Evolutionary conservation across 1,284 basidiomycete species (phyloP), one percentile per base, ranked within the genome.

Genomic region (Blastosporella zonata): DNA sequence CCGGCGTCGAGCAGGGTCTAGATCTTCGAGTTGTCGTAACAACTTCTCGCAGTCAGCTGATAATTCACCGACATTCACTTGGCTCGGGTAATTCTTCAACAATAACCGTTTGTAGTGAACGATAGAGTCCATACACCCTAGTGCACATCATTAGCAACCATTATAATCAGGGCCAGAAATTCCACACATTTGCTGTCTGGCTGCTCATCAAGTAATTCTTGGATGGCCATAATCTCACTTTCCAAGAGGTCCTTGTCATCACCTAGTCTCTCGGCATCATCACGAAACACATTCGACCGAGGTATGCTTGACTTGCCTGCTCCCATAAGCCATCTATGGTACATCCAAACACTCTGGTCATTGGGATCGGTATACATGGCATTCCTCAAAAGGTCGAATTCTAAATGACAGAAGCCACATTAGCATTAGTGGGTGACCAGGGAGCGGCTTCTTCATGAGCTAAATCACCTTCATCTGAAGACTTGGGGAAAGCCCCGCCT

Each of bases 271-370:
- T 15, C 21, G 18, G 45, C 49, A 13, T 20, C 34, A 34, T 22
- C 10, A 28, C 13, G n/a, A 21, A 18, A 46, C 15, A 45, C n/a
- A 46, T 43, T 2, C 34, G 43, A 31, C 8, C 7, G 18, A 44
- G 21, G 18, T 13, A 10, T 37, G 18, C n/a, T 20, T 12, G 15
- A 57, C 73, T 55, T 58, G 87, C 91, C 83, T 50, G 77, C 64
- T 20, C 90, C 91, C 42, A 98, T 77, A 0, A 99, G 78, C 95
- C 96, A 99, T 13, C 93, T 82, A 62, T 99, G 97, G 66, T 99
- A 99, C 47, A 98, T 83, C 97, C 97, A 99, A 0, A 93, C 93
- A 53, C 91, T 94, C 67, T 97, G 94, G 67, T 99, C 97, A 41
- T 83, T 81, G 1, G 97, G 97, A 64, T 98, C 96, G 0, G 95